Evolutionary conservation across 2,329 filamentous ascomycete species (phyloP).

Genomic region (Saccharata proteae): DNA sequence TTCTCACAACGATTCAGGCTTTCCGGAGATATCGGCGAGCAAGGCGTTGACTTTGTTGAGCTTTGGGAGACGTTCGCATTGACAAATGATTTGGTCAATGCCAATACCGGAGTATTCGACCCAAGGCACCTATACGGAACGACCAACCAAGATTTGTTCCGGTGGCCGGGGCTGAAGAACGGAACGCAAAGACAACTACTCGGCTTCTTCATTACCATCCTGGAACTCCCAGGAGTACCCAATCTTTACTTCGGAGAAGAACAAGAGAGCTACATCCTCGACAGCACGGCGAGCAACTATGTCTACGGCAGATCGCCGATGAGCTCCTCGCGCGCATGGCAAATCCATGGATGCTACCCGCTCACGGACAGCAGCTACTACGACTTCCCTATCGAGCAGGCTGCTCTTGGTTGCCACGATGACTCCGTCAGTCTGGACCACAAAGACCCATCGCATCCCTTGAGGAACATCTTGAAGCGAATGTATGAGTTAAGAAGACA

Average conservation of each 20-base stretch:
- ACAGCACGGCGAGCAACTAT: conserved; percentile 53
- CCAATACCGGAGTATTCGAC: conserved; percentile 49
- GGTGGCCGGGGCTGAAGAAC: conserved; percentile 48
- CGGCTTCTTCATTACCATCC: conserved; percentile 45
- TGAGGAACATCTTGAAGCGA: conserved; percentile 48
- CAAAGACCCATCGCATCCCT: conserved; percentile 48
- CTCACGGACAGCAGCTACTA: conserved; percentile 45
- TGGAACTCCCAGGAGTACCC: conserved; percentile 50
- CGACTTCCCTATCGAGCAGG: conserved; percentile 44
- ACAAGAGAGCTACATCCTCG: conserved; percentile 50
- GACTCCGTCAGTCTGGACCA: conserved; percentile 47
- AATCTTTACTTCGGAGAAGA: conserved; percentile 53
- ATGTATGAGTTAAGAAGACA: conserved; percentile 49
- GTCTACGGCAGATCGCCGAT: conserved; percentile 54
- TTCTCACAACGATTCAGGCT: conserved; percentile 2
- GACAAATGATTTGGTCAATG: conserved; percentile 49
- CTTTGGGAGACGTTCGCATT: conserved; percentile 45
- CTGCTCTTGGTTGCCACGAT: conserved; percentile 44
- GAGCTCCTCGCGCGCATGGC: conserved; percentile 50
- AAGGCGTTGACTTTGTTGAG: conserved; percentile 33
- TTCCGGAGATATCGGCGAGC: conserved; percentile 29
- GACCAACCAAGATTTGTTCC: conserved; percentile 54
- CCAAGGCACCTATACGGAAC: conserved; percentile 53
- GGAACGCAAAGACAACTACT: conserved; percentile 47
- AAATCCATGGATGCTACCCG: conserved; percentile 51